Evolutionary conservation across 306 rosid species (phyloP), one percentile per base, ranked within the genome.

Genomic region (Trifolium subterraneum): DNA sequence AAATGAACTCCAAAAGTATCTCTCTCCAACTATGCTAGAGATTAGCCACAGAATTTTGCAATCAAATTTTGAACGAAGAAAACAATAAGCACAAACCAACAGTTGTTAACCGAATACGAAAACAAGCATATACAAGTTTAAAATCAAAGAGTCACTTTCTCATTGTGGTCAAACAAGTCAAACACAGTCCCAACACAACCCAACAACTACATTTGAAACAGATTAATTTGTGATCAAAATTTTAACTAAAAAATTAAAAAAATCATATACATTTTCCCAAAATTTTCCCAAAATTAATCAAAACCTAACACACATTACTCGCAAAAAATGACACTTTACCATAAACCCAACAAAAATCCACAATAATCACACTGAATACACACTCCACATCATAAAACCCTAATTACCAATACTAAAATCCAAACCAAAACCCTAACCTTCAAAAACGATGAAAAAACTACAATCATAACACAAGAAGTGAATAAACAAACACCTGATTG

Each of bases 401-500:
- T 77, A 81, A 72, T 19, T 31, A 54, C 42, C 38, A 75, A 64
- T n/a, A 14, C 44, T 61, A 19, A 6, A 69, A 58, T 25, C 16
- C 12, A 42, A 25, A 73, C 31, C 13, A 52, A 44, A 74, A 70
- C 61, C 87, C 87, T 80, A 84, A 69, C 39, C 11, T 27, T 19
- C n/a, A 70, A 41, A 33, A 65, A 27, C 16, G 2, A 56, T 0
- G 5, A 36, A 64, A 13, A 7, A 10, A 55, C 20, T 8, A 5
- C 0, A 29, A 42, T 33, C 7, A 9, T n/a, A 29, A 48, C 18
- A 47, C 3, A 6, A 35, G 12, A 47, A 18, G 6, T 15, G 44
- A 33, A 36, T 36, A 9, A 10, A 55, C 29, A 74, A 55, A 58
- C 22, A 91, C 98, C 97, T 90, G 98, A 58, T 94, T 94, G 10